Base-by-base conservation (phyloP, 2,329 filamentous ascomycete species). In the Pezicula neosporulosa region DNA sequence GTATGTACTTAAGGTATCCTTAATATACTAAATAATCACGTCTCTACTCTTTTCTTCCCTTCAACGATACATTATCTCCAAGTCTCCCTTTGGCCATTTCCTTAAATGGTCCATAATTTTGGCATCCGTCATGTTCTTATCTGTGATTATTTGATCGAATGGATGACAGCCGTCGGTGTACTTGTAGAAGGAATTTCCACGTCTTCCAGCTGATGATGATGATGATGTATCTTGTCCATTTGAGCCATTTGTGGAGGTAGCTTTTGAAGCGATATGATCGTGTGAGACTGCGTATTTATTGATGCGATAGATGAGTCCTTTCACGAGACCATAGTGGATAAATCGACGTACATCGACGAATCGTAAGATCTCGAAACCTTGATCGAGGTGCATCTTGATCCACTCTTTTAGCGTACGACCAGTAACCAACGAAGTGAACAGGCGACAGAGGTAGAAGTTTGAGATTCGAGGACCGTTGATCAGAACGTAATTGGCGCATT, bases 271-370 rank as follows among this genome's bases (percentile, higher is more conserved):
- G 19, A 86, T 69, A 60, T 83, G 82, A 65, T 82, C 79, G 63
- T 82, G 83, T 4, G 80, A 84, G 1, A 95, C 82, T 27, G 90
- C 88, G 66, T 95, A 95, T 68, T 94, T 95, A 72, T 97, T 90
- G 38, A 97, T 86, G 33, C 94, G 83, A 69, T 97, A 97, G 21
- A 99, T 72, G 60, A 95, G 89, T 15, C 93, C 92, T 71, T 97
- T 97, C 68, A 97, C 96, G 53, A 97, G 81, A 51, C 93, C 94
- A 64, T 97, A 99, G 53, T 96, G 95, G 56, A 97, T 90, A 56
- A 99, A 86, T 27, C 94, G 86, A 12, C 94, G 83, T 50, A 97
- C 83, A 67, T 99, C 94, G 51, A 99, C 84, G 63, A 86, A 86
- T 12, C 80, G 76, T 8, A 97, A 77, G 37, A 88, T 77, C 52